Percentiles rank a stretch among this genome's conserved stretches.
Evolutionary conservation across 805 yeast genomes (phyloP).

Genomic region (Kregervanrija delftensis): DNA sequence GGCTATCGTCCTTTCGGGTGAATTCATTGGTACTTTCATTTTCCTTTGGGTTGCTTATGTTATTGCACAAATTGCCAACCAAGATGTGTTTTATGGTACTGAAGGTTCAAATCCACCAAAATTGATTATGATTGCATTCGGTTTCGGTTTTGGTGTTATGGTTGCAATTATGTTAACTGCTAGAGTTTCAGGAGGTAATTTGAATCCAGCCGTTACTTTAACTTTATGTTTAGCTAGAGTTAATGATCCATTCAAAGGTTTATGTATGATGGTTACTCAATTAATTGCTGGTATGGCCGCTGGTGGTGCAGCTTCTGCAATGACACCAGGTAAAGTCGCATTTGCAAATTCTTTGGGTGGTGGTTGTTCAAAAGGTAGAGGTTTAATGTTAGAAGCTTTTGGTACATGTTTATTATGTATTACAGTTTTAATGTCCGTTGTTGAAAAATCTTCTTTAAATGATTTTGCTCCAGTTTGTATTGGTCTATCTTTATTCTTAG

Average conservation of each 20-base stretch:
- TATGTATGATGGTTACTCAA: constrained; percentile 59
- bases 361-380: constrained; percentile 66
- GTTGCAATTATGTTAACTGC: constrained; percentile 61
- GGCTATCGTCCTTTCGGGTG: constrained; percentile 65
- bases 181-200: constrained; percentile 82
- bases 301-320: constrained; percentile 79
- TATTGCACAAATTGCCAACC: constrained; percentile 76
- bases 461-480: constrained; percentile 76
- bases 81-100: constrained; percentile 25
- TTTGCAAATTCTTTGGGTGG: constrained; percentile 70
- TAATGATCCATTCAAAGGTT: constrained; percentile 64
- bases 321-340: constrained; percentile 74
- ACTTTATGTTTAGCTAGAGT: constrained; percentile 68
- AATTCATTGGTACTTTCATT: constrained; percentile 79
- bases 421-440: constrained; percentile 77
- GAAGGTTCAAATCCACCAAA: constrained; percentile 49
- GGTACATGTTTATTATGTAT: constrained; percentile 68
- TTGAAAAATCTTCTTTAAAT: constrained; percentile 71
- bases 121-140: constrained; percentile 73
- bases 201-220: constrained; percentile 84
- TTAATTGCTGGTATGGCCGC: constrained; percentile 86
- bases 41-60: constrained; percentile 77
- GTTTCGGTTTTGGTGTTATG: constrained; percentile 83
- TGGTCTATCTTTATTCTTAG: constrained; percentile 76
- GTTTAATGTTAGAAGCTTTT: constrained; percentile 75